Evolutionary conservation across 2,329 filamentous ascomycete genomes (phyloP).

Genomic region (Penicillium sp.): DNA sequence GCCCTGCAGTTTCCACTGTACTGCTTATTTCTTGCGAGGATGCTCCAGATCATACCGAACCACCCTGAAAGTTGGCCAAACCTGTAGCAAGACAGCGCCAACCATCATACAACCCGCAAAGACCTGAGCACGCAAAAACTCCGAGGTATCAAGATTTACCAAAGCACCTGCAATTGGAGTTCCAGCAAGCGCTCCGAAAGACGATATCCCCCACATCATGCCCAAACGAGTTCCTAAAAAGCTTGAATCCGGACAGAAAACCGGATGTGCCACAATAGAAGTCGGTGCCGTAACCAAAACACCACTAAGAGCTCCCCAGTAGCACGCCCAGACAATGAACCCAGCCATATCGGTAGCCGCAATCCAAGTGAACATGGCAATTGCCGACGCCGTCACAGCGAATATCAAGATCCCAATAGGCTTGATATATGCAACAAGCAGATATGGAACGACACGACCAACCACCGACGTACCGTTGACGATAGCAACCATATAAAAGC

Average conservation of each 20-base stretch:
- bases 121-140: conserved; percentile 31
- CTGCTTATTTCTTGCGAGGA: not conserved
- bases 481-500: conserved; percentile 50
- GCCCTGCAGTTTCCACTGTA: not conserved
- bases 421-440: conserved; percentile 36
- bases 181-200: conserved; percentile 30
- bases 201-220: conserved; percentile 38
- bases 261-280: conserved; percentile 30
- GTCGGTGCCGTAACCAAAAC: conserved; percentile 31
- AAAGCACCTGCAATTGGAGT: conserved; percentile 34
- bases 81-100: conserved; percentile 26
- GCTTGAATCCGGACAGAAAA: conserved; percentile 26
- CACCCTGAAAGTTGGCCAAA: conserved; percentile 28
- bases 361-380: conserved; percentile 36
- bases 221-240: conserved; percentile 31
- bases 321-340: conserved; percentile 33
- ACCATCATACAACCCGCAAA: conserved; percentile 35
- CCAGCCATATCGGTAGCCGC: conserved; percentile 21
- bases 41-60: conserved; percentile 20
- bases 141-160: conserved; percentile 24
- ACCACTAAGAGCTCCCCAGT: conserved; percentile 32
- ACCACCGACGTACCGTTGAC: conserved; percentile 52
- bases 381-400: conserved; percentile 20
- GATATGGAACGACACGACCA: conserved; percentile 49
- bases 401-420: conserved; percentile 25